Base-by-base conservation (phyloP, 2,329 filamentous ascomycete species). In the Erysiphe pulchra region DNA sequence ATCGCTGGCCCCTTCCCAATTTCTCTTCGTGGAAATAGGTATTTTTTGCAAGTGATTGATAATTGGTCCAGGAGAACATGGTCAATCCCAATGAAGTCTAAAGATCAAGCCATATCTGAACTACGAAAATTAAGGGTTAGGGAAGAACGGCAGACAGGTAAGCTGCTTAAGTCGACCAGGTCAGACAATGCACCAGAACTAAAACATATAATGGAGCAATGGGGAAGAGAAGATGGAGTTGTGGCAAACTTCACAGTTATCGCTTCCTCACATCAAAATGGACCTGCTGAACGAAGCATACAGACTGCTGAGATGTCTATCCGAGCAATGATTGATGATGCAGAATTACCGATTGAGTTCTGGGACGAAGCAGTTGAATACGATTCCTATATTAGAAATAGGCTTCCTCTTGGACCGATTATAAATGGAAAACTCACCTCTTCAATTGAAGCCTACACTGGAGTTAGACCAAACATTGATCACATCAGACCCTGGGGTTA, bases 171-270 rank as follows among this genome's bases (percentile, higher is more conserved):
- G 31, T 28, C 41, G 1, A n/a, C 41, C 10, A 31, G 41, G 20
- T 42, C 41, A n/a, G 30, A 42, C 31, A 42, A 42, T 31, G 41
- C 24, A 42, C 41, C 41, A 42, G 42, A 44, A 18, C n/a, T 44
- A 2, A 44, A 34, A 18, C 24, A 34, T 20, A 2, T 34, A 1
- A 44, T 34, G 42, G 30, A 33, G 31, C 42, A 18, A 44, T 44
- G 28, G 42, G 42, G 34, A 18, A 13, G 42, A 44, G 30, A 44
- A 11, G 42, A 44, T 34, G 30, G 42, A 13, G 28, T 43, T 30
- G 8, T 33, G 4, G 41, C 39, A 28, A 18, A 33, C 36, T 10
- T 43, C 13, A 43, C 41, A 33, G 41, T 14, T 16, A 43, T 33
- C 28, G 41, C 41, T 6, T 43, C 28, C 16, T 43, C 41, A 2